A percentile compares a stretch with the other conserved stretches of the same genome.
phyloP scores from a whole-genome alignment of 139 green algal genomes.

The Micractinium conductrix region DNA sequence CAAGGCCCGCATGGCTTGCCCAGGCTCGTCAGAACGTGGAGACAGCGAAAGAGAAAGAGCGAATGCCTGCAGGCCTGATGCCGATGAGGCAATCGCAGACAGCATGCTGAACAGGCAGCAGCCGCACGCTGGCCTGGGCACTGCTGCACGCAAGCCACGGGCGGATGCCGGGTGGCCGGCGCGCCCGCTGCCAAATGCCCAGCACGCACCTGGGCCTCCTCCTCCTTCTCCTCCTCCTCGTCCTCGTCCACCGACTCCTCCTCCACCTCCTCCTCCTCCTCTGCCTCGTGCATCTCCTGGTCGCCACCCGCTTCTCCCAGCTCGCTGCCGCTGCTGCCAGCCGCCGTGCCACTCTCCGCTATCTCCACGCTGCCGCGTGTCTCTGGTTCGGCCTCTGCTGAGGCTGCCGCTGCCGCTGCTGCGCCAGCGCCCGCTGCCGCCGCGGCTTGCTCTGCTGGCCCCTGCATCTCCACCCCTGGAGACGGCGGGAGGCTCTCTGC shows the following conservation, averaged over 20 bases:
- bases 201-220: neutral
- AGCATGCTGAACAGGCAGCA: too few species aligned
- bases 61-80: too few species aligned
- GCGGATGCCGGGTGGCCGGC: too few species aligned
- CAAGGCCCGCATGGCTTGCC: too few species aligned
- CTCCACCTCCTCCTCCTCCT: neutral
- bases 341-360: too few species aligned
- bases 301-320: neutral
- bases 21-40: too few species aligned
- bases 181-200: too few species aligned
- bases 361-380: neutral
- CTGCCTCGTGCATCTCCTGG: neutral
- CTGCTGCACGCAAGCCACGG: too few species aligned
- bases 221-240: neutral
- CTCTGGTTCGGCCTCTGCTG: neutral
- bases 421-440: neutral
- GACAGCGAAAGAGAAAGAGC: too few species aligned
- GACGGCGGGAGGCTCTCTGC: neutral
- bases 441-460: neutral
- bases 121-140: too few species aligned
- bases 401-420: neutral
- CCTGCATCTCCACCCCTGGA: neutral
- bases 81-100: neutral
- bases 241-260: neutral
- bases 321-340: neutral